Conservation (phyloP, 2,329 filamentous ascomycete genomes). For the Exophiala oligosperma region DNA sequence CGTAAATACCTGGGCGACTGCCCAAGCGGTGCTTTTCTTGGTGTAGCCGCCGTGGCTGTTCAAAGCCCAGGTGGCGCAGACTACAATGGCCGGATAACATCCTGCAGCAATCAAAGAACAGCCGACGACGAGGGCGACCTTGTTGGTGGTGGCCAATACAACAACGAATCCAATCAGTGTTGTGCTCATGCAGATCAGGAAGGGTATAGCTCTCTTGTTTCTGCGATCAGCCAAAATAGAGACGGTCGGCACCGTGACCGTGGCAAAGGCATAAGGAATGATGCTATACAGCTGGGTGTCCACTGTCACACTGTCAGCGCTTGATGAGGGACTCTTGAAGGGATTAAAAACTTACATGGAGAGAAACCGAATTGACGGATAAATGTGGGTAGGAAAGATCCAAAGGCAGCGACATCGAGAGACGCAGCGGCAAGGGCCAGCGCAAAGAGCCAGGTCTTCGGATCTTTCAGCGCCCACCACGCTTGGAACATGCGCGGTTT, state of each 20-base stretch:
- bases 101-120: constrained; percentile 10
- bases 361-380: constrained; percentile 17
- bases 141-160: constrained; percentile 6
- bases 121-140: constrained; percentile 3
- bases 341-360: constrained; percentile 3
- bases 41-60: constrained; percentile 13
- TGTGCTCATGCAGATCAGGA: constrained; percentile 1
- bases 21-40: constrained; percentile 13
- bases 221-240: constrained; percentile 4
- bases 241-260: constrained; percentile 5
- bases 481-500: constrained; percentile 8
- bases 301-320: constrained; percentile 4
- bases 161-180: constrained; percentile 7
- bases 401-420: constrained; percentile 12
- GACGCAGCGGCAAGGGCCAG: not conserved
- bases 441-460: constrained; percentile 8
- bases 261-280: constrained; percentile 14
- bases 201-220: not conserved
- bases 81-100: constrained; percentile 4
- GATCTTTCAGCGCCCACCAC: constrained; percentile 5
- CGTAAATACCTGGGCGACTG: constrained; percentile 8
- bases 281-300: constrained; percentile 13
- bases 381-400: constrained; percentile 17
- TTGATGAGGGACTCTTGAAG: not conserved
- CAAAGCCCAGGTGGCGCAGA: constrained; percentile 10